Conservation (phyloP, 306 rosid genomes). For the Quercus variabilis region DNA sequence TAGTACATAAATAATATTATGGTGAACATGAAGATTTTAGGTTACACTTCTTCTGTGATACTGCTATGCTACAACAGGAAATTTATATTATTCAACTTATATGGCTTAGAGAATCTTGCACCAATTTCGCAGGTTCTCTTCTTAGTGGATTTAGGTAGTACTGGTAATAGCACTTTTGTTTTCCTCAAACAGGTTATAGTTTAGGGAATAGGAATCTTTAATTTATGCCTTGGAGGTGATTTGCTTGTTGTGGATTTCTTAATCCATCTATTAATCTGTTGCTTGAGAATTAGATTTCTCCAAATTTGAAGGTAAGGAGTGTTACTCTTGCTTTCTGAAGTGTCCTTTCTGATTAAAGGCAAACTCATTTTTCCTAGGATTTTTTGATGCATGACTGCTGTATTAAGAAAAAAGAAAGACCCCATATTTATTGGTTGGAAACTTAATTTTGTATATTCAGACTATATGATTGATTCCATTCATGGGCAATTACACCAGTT, state of each 20-base stretch:
- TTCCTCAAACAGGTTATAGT: too few species aligned
- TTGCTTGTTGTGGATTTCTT: slow-evolving; percentile 78
- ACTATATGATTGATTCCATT: slow-evolving; percentile 88
- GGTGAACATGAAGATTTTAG: too few species aligned
- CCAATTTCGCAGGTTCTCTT: too few species aligned
- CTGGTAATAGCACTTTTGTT: too few species aligned
- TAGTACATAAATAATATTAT: too few species aligned
- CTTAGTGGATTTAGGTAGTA: too few species aligned
- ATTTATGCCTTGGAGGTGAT: slow-evolving; percentile 72
- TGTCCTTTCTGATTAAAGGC: slow-evolving; percentile 40
- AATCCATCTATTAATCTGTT: slow-evolving; percentile 84
- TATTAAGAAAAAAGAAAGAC: not conserved
- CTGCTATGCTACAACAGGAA: too few species aligned
- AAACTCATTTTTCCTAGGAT: not conserved
- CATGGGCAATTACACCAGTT: slow-evolving; percentile 87
- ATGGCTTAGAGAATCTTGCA: too few species aligned
- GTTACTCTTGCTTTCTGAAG: slow-evolving; percentile 70
- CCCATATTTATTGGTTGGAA: slow-evolving; percentile 62
- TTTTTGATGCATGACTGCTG: slow-evolving; percentile 7
- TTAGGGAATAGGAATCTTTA: slow-evolving; percentile 33
- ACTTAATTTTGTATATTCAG: slow-evolving; percentile 59
- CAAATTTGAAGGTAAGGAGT: slow-evolving; percentile 57
- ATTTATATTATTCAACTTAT: too few species aligned
- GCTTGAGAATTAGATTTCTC: slow-evolving; percentile 81
- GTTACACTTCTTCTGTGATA: too few species aligned